Evolutionary conservation across 2,329 filamentous ascomycete genomes (phyloP), one percentile per base, ranked within the genome.

Genomic region (Neoascochyta sp.): DNA sequence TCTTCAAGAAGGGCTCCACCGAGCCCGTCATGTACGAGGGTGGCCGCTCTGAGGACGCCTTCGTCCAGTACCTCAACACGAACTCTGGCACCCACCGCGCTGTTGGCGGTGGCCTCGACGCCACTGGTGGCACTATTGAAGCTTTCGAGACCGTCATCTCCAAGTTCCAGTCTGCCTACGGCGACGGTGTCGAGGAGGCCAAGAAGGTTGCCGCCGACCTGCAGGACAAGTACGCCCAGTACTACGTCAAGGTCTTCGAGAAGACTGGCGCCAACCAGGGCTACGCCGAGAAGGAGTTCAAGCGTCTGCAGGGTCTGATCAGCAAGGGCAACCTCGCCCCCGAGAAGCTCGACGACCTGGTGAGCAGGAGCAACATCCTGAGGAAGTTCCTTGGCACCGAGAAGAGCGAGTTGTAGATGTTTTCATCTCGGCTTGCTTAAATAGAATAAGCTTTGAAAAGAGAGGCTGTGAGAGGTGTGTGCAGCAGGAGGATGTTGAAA

Each of bases 181-280:
- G 55, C 28, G 70, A 76, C 24, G 76, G 87, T 13, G 72, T 78
- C 18, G 73, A 73, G 23, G 83, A 93, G 66, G 73, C 84, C 30
- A 81, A 83, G 70, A 82, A 83, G 69, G 76, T 79, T 39, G 81
- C 81, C 13, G 74, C 75, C 50, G 70, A 66, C 29, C 63, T 92
- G 29, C 77, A 82, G 67, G 80, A 82, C 64, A 86, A 86, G 71
- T 94, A 90, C 59, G 86, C 86, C 25, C 76, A 89, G 67, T 98
- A 98, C 77, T 96, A 98, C 65, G 73, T 92, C 62, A 86, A 86
- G 62, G 88, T 94, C 32, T 83, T 92, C 39, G 78, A 86, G 62
- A 96, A 95, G 79, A 70, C 92, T 43, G 74, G 71, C 60, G 73
- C 81, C 64, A 93, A 83, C 68, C 74, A 83, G 40, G 81, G 73